Base-by-base conservation (phyloP, 768 basidiomycete genomes). In the Suillus variegatus region DNA sequence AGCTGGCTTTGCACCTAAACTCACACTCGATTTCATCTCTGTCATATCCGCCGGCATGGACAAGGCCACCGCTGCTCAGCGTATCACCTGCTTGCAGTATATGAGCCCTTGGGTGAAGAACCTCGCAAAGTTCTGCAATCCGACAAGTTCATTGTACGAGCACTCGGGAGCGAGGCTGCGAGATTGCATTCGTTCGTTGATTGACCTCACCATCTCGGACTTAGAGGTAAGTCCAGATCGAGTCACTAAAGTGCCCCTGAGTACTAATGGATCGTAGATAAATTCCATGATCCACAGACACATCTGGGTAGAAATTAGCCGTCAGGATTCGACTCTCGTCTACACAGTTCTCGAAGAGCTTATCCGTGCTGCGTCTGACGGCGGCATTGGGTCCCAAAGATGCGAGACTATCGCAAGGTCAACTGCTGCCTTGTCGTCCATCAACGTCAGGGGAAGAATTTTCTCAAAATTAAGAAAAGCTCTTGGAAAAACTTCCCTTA, bases 41-140 rank as follows among this genome's bases (percentile, higher is more conserved):
- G 95, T 95, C 76, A 92, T 95, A 36, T 86, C 86, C 40, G 84
- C 84, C 0, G 85, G 88, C 3, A 86, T 92, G 82, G 71, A 82
- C 77, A 81, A 79, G 69, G 76, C 79, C 14, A 72, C 73, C 28
- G 71, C 77, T 3, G 72, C 78, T 1, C 89, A 91, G 57, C 88
- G 89, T 46, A 86, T 92, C 47, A 85, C 84, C 66, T 94, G 89
- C 71, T 74, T 96, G 25, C 87, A 91, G 65, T 95, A 94, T 72
- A 83, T 97, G 82, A 87, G 85, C 47, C 94, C 95, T 4, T 97
- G 95, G 95, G 85, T 97, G 49, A 88, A 85, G 73, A 95, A 96
- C 71, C 81, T 97, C 2, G 81, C 85, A 3, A 75, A 81, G 16
- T 95, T 92, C 67, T 84, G 85, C 35, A 89, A 90, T 69, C 88